Percentiles rank a stretch among this genome's conserved stretches.
Conservation (phyloP, 352 stramenopile genomes). For the Globisporangium cystogenes region DNA sequence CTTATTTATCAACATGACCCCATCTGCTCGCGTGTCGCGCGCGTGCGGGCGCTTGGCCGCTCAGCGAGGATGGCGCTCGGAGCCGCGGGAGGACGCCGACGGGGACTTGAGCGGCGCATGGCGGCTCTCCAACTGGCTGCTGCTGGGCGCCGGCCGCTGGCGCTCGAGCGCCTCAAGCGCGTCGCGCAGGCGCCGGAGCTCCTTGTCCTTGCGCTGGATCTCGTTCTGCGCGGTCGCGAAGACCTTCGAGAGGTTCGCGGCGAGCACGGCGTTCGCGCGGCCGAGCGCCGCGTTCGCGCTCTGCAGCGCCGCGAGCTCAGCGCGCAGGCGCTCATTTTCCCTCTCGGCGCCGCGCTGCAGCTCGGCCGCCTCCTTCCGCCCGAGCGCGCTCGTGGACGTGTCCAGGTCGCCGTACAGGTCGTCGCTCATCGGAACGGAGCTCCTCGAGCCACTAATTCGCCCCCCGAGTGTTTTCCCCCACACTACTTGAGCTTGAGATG, state of each 20-base stretch:
- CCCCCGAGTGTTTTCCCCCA: no score
- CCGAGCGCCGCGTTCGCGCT: constrained; percentile 52
- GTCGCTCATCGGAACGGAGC: no score
- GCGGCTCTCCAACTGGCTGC: not conserved
- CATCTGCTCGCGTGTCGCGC: constrained; percentile 2
- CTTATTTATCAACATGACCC: constrained; percentile 2
- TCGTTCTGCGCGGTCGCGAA: constrained; percentile 74
- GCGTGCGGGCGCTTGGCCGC: not conserved
- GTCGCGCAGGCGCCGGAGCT: constrained; percentile 64
- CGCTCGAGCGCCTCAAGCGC: constrained; percentile 23
- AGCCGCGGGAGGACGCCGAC: constrained; percentile 3
- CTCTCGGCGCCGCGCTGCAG: constrained; percentile 46
- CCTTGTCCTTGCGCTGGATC: constrained; percentile 69
- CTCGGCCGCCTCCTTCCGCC: constrained; percentile 55
- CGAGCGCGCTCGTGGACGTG: constrained; percentile 63
- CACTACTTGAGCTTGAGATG: no score
- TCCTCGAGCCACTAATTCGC: no score
- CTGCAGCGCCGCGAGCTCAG: constrained; percentile 61
- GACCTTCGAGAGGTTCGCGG: constrained; percentile 70
- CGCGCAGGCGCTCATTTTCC: constrained; percentile 42
- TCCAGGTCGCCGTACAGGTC: constrained; percentile 82
- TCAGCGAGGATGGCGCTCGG: constrained; percentile 3
- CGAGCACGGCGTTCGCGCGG: constrained; percentile 48
- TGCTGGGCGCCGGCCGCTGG: not conserved
- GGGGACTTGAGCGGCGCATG: not conserved